phyloP scores from a whole-genome alignment of 768 basidiomycete genomes.

The Boletus bicolor region DNA sequence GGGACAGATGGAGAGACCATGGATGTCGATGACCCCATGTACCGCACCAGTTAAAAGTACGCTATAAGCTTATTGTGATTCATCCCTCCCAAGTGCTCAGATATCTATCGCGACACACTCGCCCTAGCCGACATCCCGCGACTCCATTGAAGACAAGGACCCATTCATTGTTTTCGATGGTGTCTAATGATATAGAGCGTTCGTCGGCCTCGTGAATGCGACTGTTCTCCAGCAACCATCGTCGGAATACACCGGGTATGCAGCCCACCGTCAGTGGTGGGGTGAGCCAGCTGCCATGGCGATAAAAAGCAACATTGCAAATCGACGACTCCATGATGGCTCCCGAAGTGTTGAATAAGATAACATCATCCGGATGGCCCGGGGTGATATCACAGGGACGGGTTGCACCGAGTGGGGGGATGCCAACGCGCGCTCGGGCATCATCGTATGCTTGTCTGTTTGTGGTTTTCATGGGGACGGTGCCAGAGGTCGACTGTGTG shows the following conservation, averaged over 20 bases:
- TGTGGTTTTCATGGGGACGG: conserved; percentile 68
- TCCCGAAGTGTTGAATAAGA: conserved; percentile 54
- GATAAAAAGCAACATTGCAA: conserved; percentile 68
- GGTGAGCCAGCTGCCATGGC: conserved; percentile 59
- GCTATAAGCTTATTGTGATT: conserved; percentile 2
- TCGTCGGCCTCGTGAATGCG: conserved; percentile 51
- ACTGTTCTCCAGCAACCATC: conserved; percentile 63
- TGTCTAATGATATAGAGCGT: conserved; percentile 39
- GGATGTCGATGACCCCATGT: conserved; percentile 35
- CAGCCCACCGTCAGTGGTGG: conserved; percentile 61
- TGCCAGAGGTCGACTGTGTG: conserved; percentile 47
- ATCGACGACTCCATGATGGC: conserved; percentile 65
- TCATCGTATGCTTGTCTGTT: conserved; percentile 53
- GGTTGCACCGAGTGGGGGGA: conserved; percentile 32
- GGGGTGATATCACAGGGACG: background rate
- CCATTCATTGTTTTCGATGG: conserved; percentile 53
- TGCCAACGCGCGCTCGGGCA: conserved; percentile 56
- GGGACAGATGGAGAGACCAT: conserved; percentile 43
- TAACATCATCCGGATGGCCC: conserved; percentile 47
- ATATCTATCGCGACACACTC: conserved; percentile 5
- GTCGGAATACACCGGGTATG: conserved; percentile 66
- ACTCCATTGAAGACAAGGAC: conserved; percentile 73
- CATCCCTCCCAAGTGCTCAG: background rate
- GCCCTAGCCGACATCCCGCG: conserved; percentile 62
- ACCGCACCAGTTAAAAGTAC: conserved; percentile 17